phyloP scores from a whole-genome alignment of 1,139 yeast genomes.

The Pneumocystis canis region DNA sequence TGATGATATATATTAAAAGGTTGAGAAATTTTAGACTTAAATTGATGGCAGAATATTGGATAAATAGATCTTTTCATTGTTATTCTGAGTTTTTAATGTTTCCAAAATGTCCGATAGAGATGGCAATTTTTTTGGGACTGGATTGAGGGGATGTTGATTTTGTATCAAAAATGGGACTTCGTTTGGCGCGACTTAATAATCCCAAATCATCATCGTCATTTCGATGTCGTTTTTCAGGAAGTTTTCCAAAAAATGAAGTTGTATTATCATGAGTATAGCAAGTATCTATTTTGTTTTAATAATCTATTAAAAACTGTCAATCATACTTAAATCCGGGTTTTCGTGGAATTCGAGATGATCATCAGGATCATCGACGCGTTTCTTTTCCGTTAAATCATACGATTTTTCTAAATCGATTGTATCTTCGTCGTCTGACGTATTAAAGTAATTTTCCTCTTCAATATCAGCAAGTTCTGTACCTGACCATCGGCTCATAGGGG shows the following conservation, averaged over 20 bases:
- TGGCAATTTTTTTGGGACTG: background rate
- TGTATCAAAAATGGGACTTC: background rate
- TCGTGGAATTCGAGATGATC: background rate
- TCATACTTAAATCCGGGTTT: background rate
- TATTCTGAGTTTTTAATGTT: background rate
- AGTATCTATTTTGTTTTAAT: background rate
- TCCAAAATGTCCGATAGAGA: background rate
- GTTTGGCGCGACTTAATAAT: background rate
- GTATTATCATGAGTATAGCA: background rate
- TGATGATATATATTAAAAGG: no score
- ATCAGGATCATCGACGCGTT: background rate
- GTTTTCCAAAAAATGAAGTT: background rate
- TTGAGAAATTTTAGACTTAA: background rate
- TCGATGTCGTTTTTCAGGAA: background rate
- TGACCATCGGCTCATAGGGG: constrained; percentile 12
- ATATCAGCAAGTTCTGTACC: constrained; percentile 7
- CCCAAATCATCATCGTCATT: background rate
- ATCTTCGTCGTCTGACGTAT: constrained; percentile 18
- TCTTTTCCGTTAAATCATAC: constrained; percentile 9
- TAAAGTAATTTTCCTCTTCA: constrained; percentile 14
- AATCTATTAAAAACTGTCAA: background rate
- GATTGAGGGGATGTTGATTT: background rate
- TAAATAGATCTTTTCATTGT: no score
- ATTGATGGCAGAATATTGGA: background rate
- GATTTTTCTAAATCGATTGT: constrained; percentile 16